Conservation (phyloP, 176 grass and related monocot species). For the Triticum monococcum region DNA sequence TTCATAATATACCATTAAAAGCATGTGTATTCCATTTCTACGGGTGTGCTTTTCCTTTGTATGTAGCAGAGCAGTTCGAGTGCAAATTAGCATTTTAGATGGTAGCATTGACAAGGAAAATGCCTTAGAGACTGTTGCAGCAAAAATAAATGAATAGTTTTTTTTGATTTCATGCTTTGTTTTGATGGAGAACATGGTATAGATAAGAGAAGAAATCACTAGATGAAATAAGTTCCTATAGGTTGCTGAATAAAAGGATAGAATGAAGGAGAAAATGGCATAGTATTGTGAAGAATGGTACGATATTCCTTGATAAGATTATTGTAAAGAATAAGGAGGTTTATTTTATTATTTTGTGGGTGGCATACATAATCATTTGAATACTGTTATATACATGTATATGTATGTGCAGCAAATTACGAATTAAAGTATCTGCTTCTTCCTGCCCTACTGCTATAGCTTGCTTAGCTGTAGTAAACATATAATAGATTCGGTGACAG, state of each 20-base stretch:
- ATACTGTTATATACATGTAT: neutral
- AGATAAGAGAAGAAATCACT: neutral
- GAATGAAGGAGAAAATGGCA: neutral
- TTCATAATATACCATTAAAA: neutral
- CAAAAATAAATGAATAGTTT: neutral
- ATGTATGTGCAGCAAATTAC: neutral
- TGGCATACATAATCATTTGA: neutral
- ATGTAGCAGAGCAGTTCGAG: constrained; percentile 3
- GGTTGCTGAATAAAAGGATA: neutral
- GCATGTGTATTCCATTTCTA: neutral
- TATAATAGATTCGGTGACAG: neutral
- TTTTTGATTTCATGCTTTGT: neutral
- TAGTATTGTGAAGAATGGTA: neutral
- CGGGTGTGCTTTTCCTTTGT: neutral
- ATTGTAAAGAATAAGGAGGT: neutral
- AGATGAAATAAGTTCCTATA: constrained; percentile 1
- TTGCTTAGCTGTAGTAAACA: neutral
- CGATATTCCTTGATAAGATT: neutral
- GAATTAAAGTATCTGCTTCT: neutral
- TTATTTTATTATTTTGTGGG: neutral
- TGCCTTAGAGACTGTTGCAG: constrained; percentile 8
- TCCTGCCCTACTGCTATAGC: constrained; percentile 1
- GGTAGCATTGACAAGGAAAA: neutral
- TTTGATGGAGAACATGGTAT: constrained; percentile 5
- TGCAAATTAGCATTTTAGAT: neutral